Base-by-base conservation (phyloP, 2,329 filamentous ascomycete genomes). In the Cladophialophora exuberans region DNA sequence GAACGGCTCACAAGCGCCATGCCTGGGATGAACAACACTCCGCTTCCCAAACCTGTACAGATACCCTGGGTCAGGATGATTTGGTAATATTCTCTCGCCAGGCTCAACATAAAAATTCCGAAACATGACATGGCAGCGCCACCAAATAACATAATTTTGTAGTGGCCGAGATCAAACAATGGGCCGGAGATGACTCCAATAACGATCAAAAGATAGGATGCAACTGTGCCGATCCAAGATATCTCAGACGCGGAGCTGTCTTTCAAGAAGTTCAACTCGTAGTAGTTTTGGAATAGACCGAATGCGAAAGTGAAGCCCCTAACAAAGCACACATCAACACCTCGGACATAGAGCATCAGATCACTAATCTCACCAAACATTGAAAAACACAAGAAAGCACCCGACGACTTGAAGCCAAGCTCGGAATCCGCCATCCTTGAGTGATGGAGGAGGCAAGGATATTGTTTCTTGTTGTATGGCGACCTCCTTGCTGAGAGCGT, bases 341-440 rank as follows among this genome's bases (percentile, higher is more conserved):
- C 10, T n/a, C 11, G 11, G 13, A 13, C 15, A 42, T n/a, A 15
- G 22, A 11, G 35, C n/a, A 39, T 20, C 18, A 6, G 22, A 18
- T 20, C 39, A 26, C 26, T 22, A n/a, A 10, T 26, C 63, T 92
- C 76, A 2, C 91, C 91, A 84, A 4, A 84, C 83, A 13, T 88
- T 86, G 61, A 89, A 79, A 57, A 96, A 83, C 11, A 87, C 87
- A 63, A 86, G 83, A 77, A 91, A 96, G 22, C 86, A 86, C 25
- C 91, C 92, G 13, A 93, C 73, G 2, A 96, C 90, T 30, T 96
- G 90, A 9, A 89, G 79, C 90, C 92, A 97, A 53, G 89, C 90
- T 62, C 82, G 74, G 13, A 58, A 9, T 15, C 93, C 92, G 48
- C 91, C 91, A 74, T 96, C 92, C 0, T 90, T 91, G 65, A 47